These are phyloP conservation scores for Parastagonospora avenae DNA, from an alignment of 2,329 filamentous ascomycete genomes.

Conservation along the genomic window DNA sequence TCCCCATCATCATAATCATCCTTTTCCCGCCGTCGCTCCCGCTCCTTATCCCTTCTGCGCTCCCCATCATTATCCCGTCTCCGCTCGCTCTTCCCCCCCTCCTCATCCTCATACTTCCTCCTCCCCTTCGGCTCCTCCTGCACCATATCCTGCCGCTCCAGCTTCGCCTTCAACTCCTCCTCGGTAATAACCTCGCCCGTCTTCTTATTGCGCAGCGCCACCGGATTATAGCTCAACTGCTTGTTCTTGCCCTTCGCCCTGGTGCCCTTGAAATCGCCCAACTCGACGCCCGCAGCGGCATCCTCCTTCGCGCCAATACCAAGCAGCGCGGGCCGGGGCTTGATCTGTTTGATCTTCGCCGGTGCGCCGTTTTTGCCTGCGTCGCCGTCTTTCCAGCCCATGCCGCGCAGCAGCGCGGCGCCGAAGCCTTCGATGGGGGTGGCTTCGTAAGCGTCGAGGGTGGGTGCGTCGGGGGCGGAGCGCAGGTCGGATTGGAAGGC, in stretches of 20 bases:
- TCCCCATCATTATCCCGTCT: conserved; percentile 27
- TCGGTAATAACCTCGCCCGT: conserved; percentile 68
- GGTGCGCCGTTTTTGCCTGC: conserved; percentile 54
- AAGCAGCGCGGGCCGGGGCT: conserved; percentile 77
- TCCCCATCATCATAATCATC: conserved; percentile 16
- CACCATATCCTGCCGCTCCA: conserved; percentile 56
- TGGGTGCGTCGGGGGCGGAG: conserved; percentile 74
- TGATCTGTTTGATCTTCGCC: conserved; percentile 65
- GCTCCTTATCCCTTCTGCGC: conserved; percentile 20
- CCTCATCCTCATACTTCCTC: conserved; percentile 16
- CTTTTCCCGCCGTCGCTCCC: conserved; percentile 19
- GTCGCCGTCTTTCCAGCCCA: conserved; percentile 86
- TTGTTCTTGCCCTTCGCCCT: conserved; percentile 55
- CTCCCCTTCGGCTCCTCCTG: conserved; percentile 38
- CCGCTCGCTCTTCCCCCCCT: conserved; percentile 14
- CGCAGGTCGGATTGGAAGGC: conserved; percentile 73
- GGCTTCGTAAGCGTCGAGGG: conserved; percentile 81
- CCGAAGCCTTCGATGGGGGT: conserved; percentile 96
- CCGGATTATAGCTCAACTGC: conserved; percentile 63
- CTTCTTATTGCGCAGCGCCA: conserved; percentile 64
- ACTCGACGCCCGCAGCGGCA: conserved; percentile 64
- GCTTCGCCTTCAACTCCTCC: conserved; percentile 61
- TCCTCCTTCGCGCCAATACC: conserved; percentile 89
- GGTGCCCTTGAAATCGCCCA: conserved; percentile 70
- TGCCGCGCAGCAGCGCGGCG: conserved; percentile 83